Evolutionary conservation across 345 rosid genomes (phyloP).

Genomic region (Citrus inodora): DNA sequence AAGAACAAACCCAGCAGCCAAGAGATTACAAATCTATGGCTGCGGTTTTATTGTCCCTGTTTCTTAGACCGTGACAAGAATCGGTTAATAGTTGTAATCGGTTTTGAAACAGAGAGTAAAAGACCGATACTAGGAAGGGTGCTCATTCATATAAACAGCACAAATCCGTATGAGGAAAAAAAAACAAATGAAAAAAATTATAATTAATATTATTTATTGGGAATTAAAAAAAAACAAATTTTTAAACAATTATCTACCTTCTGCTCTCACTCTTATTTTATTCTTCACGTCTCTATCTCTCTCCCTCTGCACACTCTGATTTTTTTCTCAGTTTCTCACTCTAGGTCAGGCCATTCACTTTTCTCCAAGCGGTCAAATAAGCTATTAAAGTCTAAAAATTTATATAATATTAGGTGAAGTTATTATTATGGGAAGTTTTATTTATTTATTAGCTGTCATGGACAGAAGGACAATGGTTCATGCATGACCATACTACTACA

Average conservation of each 20-base stretch:
- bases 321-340: neutral
- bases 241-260: constrained; percentile 5
- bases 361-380: constrained; percentile 34
- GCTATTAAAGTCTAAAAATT: neutral
- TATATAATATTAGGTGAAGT: neutral
- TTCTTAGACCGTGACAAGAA: constrained; percentile 27
- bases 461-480: neutral
- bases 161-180: too few species aligned
- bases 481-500: constrained; percentile 6
- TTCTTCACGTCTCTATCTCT: constrained; percentile 18
- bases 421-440: neutral
- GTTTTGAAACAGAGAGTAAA: constrained; percentile 2
- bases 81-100: constrained; percentile 13
- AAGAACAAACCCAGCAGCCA: neutral
- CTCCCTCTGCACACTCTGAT: neutral
- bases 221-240: neutral
- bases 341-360: constrained; percentile 20
- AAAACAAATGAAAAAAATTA: neutral
- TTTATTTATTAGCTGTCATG: constrained; percentile 14
- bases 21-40: constrained; percentile 70
- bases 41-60: constrained; percentile 28
- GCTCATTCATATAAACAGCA: neutral
- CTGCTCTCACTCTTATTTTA: neutral
- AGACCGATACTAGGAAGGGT: neutral
- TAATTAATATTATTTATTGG: neutral